These are phyloP conservation scores for Saturnispora saitoi DNA, from an alignment of 805 yeast species.

Conservation along the genomic window DNA sequence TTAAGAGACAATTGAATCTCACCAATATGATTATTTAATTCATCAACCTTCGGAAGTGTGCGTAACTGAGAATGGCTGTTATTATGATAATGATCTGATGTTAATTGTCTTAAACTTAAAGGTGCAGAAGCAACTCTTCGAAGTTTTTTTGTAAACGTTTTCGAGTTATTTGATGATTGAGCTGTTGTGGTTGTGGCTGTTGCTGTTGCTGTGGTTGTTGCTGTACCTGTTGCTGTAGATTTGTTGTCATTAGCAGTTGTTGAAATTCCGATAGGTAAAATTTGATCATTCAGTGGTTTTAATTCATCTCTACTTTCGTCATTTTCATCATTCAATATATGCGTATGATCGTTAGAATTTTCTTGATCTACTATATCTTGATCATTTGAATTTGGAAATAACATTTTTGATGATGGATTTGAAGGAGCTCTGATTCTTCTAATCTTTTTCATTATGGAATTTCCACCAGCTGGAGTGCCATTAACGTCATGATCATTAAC, in stretches of 20 bases:
- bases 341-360: neutral
- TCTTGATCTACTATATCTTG: slow-evolving; percentile 22
- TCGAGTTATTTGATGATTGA: neutral
- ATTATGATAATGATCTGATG: slow-evolving; percentile 7
- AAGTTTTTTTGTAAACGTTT: slow-evolving; percentile 34
- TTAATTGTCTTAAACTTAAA: slow-evolving; percentile 39
- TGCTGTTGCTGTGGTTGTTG: too few relatives aligned
- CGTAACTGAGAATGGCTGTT: neutral
- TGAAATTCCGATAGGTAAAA: too few relatives aligned
- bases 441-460: slow-evolving; percentile 25
- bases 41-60: slow-evolving; percentile 9
- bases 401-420: slow-evolving; percentile 18
- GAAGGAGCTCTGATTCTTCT: slow-evolving; percentile 30
- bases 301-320: slow-evolving; percentile 13
- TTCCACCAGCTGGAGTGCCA: neutral
- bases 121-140: slow-evolving; percentile 86
- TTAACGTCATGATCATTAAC: neutral
- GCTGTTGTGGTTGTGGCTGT: neutral
- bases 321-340: neutral
- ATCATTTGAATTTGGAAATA: slow-evolving; percentile 15
- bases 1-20: slow-evolving; percentile 29
- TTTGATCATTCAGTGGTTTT: slow-evolving; percentile 10
- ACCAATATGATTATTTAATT: slow-evolving; percentile 30
- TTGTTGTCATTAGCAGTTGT: too few relatives aligned
- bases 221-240: too few relatives aligned